Evolutionary conservation across 129 eudicot genomes (phyloP), one percentile per base, ranked within the genome.

Genomic region (Lonicera japonica): DNA sequence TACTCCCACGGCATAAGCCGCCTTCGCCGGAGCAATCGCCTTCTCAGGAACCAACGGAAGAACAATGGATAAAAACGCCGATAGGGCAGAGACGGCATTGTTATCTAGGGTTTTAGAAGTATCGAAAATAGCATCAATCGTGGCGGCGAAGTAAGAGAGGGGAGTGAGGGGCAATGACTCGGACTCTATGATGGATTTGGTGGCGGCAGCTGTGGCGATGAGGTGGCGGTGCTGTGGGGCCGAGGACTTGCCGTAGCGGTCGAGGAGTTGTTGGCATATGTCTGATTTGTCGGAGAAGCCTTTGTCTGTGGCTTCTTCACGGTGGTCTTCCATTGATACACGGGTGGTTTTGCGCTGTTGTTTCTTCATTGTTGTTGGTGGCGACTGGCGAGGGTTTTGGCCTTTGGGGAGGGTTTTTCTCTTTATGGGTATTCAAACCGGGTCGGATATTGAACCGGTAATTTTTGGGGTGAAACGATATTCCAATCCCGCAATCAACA

Each of bases 181-280:
- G 13, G 89, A 72, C 34, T 65, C 79, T 29, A 92, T 77, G 64
- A 88, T 74, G 62, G 99, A 85, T 58, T 90, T 90, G 45, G 90
- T 77, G 63, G 99, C 96, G 61, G 96, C 91, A 45, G 96, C 89
- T 61, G 95, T 81, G 66, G 99, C 96, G 82, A 80, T 65, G 61
- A 92, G 95, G 76, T 92, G 99, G 73, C 92, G 87, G 87, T 92
- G 99, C 57, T 88, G 99, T 0, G 82, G 75, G 55, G 99, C 91
- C 60, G 92, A 63, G 75, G 99, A 92, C n/a, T 84, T 82, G 52
- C 84, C 73, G 79, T 91, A 91, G 11, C 96, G 98, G 71, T 64
- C 55, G 46, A 91, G 77, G 48, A 92, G 91, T 25, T 92, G 96
- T 17, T 80, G 70, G 77, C 88, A 73, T 16, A 89, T 58, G 69